A percentile compares a stretch with the other conserved stretches of the same genome.
phyloP scores from a whole-genome alignment of 2,329 filamentous ascomycete genomes.

The Phialemonium atrogriseum region DNA sequence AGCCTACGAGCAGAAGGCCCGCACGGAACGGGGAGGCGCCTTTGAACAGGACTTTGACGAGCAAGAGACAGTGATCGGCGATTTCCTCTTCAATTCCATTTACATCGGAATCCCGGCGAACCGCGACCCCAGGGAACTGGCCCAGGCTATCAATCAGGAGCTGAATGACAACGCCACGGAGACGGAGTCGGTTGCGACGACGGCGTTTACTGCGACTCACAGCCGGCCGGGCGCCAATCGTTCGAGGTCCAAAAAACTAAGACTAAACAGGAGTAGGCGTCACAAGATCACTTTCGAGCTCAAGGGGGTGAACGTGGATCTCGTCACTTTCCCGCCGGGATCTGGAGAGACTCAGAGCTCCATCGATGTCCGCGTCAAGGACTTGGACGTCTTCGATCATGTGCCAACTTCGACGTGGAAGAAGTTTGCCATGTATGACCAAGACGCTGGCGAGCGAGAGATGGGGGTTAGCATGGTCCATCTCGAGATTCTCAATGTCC shows the following conservation, averaged over 20 bases:
- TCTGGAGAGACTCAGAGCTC: slow-evolving; percentile 80
- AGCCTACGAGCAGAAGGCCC: slow-evolving; percentile 64
- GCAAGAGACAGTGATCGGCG: slow-evolving; percentile 79
- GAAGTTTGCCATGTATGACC: slow-evolving; percentile 92
- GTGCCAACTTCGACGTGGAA: slow-evolving; percentile 95
- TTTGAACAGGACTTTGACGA: slow-evolving; percentile 60
- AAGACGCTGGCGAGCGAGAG: slow-evolving; percentile 78
- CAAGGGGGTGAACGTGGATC: slow-evolving; percentile 71
- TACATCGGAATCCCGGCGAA: slow-evolving; percentile 91
- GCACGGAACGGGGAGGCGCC: slow-evolving; percentile 45
- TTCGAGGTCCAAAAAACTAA: slow-evolving; percentile 49
- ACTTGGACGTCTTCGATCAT: slow-evolving; percentile 89
- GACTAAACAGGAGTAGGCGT: slow-evolving; percentile 73
- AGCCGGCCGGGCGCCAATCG: slow-evolving; percentile 34
- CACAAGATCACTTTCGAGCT: slow-evolving; percentile 97
- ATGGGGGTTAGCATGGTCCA: slow-evolving; percentile 85
- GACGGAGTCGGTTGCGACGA: slow-evolving; percentile 80
- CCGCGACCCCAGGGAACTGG: slow-evolving; percentile 73
- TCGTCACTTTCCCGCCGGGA: slow-evolving; percentile 70
- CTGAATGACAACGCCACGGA: slow-evolving; percentile 82
- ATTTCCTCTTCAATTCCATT: slow-evolving; percentile 97
- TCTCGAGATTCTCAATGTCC: slow-evolving; percentile 79
- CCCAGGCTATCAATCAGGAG: slow-evolving; percentile 77
- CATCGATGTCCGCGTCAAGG: slow-evolving; percentile 71
- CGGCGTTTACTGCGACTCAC: slow-evolving; percentile 54